These are phyloP conservation scores for Solanum neorickii DNA, from an alignment of 257 asterid species.

Conservation along the genomic window DNA sequence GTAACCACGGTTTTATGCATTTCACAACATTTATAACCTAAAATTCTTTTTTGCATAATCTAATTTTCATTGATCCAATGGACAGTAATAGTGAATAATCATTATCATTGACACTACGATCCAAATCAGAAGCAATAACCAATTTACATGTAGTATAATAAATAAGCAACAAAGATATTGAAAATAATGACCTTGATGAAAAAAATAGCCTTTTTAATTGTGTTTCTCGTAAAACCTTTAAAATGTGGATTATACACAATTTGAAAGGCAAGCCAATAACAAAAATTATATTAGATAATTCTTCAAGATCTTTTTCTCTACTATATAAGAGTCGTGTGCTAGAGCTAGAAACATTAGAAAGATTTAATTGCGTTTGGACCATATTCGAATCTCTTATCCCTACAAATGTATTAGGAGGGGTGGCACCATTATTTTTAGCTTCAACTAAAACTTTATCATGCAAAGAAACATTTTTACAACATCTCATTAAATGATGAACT, in stretches of 20 bases:
- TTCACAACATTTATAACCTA: neutral
- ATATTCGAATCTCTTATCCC: too few relatives aligned
- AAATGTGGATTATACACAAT: neutral
- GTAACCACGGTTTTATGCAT: neutral
- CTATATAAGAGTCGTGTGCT: neutral
- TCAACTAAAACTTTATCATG: too few relatives aligned
- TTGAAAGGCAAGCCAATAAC: neutral
- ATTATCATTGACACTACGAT: neutral
- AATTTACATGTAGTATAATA: neutral
- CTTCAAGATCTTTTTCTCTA: neutral
- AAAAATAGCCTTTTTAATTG: neutral
- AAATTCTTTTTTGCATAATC: neutral
- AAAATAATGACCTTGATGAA: neutral
- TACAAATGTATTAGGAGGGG: too few relatives aligned
- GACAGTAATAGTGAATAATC: too few relatives aligned
- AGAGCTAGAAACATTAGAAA: too few relatives aligned
- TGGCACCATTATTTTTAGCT: too few relatives aligned
- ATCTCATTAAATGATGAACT: too few relatives aligned
- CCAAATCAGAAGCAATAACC: neutral
- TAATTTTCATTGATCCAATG: too few relatives aligned
- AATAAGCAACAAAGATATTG: too few relatives aligned
- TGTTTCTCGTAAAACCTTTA: neutral
- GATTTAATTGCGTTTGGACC: too few relatives aligned
- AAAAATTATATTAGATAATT: neutral
- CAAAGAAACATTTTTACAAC: too few relatives aligned